These are phyloP conservation scores for Adansonia madagascariensis DNA, from an alignment of 441 rosid species.

Conservation along the genomic window DNA sequence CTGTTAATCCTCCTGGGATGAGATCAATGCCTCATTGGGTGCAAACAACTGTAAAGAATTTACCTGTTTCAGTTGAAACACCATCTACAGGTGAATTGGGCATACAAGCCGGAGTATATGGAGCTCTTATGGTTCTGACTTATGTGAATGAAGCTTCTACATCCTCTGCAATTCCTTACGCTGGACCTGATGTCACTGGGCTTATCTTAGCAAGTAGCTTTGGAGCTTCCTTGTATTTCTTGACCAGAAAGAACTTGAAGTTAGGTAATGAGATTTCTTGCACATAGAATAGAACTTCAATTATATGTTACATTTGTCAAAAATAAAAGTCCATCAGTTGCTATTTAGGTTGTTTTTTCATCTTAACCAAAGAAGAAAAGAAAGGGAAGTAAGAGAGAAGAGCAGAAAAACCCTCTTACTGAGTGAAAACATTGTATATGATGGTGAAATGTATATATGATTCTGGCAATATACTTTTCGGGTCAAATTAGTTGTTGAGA, in stretches of 20 bases:
- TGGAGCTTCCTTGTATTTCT: slow-evolving; percentile 90
- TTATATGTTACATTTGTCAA: neutral
- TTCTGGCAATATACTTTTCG: neutral
- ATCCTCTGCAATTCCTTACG: slow-evolving; percentile 49
- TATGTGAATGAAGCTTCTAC: slow-evolving; percentile 75
- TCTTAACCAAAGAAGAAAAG: neutral
- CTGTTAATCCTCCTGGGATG: slow-evolving; percentile 48
- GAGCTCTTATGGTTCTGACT: slow-evolving; percentile 81
- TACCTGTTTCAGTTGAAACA: slow-evolving; percentile 62
- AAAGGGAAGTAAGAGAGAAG: neutral
- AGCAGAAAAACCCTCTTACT: neutral
- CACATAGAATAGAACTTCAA: neutral
- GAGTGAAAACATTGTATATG: neutral
- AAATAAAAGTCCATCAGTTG: neutral
- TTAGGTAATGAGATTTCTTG: slow-evolving; percentile 58
- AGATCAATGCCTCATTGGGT: slow-evolving; percentile 78
- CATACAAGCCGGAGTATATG: slow-evolving; percentile 86
- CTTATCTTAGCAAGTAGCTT: slow-evolving; percentile 78
- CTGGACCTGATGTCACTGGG: slow-evolving; percentile 86
- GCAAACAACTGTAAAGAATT: slow-evolving; percentile 55
- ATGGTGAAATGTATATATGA: slow-evolving; percentile 3
- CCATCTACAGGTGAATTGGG: slow-evolving; percentile 75
- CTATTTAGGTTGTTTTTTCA: neutral
- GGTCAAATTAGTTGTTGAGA: neutral
- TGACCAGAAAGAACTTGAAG: slow-evolving; percentile 81